phyloP scores from a whole-genome alignment of 495 filamentous ascomycete genomes.

The Aspergillus egyptiacus region DNA sequence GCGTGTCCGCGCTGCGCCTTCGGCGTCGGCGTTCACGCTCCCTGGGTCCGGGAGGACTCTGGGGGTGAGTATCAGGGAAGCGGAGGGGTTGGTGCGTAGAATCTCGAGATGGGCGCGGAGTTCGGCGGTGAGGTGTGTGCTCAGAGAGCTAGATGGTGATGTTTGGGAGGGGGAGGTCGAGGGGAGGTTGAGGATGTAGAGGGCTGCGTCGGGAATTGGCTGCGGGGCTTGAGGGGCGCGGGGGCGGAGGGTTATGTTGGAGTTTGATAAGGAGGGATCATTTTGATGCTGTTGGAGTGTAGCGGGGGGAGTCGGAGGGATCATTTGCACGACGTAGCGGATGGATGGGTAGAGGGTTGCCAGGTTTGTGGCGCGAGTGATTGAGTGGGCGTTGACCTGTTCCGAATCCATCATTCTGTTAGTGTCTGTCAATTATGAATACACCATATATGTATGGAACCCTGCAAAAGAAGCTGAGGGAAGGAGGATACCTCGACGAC shows the following conservation, averaged over 20 bases:
- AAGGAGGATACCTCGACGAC: conserved; percentile 28
- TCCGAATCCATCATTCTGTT: too few species aligned
- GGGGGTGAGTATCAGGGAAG: conserved; percentile 18
- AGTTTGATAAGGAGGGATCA: background rate
- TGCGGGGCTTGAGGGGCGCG: conserved; percentile 20
- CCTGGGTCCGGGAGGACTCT: conserved; percentile 19
- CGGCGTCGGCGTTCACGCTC: conserved; percentile 16
- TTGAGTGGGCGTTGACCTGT: conserved; percentile 23
- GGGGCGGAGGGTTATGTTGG: conserved; percentile 18
- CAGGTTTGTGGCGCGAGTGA: conserved; percentile 17
- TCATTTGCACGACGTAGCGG: conserved; percentile 29
- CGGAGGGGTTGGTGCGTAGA: conserved; percentile 16
- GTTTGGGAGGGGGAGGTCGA: conserved; percentile 13
- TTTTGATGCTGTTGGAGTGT: background rate
- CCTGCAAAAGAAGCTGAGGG: too few species aligned
- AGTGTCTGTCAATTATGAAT: background rate
- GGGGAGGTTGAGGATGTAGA: conserved; percentile 29
- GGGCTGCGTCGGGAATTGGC: conserved; percentile 22
- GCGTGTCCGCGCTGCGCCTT: conserved; percentile 19
- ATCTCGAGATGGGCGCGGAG: conserved; percentile 17
- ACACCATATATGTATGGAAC: too few species aligned
- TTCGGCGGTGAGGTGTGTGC: conserved; percentile 15
- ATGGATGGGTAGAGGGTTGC: conserved; percentile 25
- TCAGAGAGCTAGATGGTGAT: conserved; percentile 2
- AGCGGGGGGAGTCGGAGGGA: background rate